Percentiles rank a stretch among this genome's conserved stretches.
phyloP scores from a whole-genome alignment of 2,329 filamentous ascomycete species.

The Cladophialophora carrionii region DNA sequence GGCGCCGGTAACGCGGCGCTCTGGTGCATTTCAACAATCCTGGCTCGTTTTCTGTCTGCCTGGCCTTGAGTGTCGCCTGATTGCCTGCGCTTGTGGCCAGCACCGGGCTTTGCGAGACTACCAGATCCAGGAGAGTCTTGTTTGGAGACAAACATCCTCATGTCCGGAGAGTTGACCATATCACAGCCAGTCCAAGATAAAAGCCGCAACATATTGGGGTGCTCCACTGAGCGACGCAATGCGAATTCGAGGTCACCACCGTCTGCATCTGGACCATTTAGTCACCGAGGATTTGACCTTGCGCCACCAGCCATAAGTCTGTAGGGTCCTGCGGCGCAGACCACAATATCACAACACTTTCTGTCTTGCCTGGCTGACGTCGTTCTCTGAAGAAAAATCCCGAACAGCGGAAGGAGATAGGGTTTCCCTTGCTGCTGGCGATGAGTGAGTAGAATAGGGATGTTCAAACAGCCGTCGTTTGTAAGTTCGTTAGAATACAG shows the following conservation, averaged over 20 bases:
- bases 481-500: conserved; percentile 10
- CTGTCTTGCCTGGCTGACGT: not conserved
- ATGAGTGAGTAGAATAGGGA: conserved; percentile 5
- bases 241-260: conserved; percentile 15
- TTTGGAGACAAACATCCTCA: conserved; percentile 49
- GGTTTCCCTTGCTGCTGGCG: not conserved
- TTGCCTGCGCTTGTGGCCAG: conserved; percentile 61
- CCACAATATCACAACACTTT: not conserved
- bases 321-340: not conserved
- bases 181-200: conserved; percentile 54
- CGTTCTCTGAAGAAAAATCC: not conserved
- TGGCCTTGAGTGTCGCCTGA: conserved; percentile 32
- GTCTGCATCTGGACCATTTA: conserved; percentile 29
- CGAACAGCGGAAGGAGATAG: not conserved
- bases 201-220: conserved; percentile 51
- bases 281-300: conserved; percentile 25
- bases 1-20: conserved; percentile 1
- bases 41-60: conserved; percentile 31
- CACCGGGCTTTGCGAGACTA: conserved; percentile 30
- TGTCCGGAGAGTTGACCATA: conserved; percentile 50
- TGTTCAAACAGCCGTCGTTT: conserved; percentile 16
- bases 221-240: conserved; percentile 19
- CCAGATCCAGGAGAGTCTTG: conserved; percentile 37
- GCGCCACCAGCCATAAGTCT: conserved; percentile 30
- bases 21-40: conserved; percentile 19